Evolutionary conservation across 768 basidiomycete genomes (phyloP).

Genomic region (Tulasnella sp.): DNA sequence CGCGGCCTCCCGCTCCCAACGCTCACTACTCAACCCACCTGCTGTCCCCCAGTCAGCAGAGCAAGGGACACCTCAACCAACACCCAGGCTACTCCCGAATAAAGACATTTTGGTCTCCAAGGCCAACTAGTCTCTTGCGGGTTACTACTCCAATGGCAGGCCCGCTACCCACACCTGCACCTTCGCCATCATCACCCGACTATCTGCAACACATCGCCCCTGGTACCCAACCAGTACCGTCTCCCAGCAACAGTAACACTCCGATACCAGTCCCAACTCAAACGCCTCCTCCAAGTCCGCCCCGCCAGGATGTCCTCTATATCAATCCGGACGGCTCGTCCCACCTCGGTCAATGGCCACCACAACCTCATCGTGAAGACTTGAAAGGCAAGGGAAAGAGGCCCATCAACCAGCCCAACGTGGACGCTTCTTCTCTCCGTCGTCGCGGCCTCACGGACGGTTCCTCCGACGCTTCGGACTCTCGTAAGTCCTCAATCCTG

Average conservation of each 20-base stretch:
- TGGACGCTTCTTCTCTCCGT: constrained; percentile 9
- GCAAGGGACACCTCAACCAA: not conserved
- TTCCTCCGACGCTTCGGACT: constrained; percentile 4
- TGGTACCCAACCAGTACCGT: not conserved
- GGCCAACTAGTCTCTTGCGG: not conserved
- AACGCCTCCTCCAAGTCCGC: not conserved
- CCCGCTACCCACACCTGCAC: not conserved
- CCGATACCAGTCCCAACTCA: constrained; percentile 9
- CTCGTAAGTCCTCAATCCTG: not conserved
- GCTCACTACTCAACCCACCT: not conserved
- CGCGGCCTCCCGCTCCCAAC: not conserved
- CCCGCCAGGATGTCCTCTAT: not conserved
- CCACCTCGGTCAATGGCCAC: not conserved
- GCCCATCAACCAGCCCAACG: not conserved
- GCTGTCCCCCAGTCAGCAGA: not conserved
- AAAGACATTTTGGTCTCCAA: not conserved
- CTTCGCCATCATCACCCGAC: not conserved
- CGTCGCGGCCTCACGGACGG: constrained; percentile 1
- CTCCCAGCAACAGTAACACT: not conserved
- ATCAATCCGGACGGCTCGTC: not conserved
- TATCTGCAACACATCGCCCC: not conserved
- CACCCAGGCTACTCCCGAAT: not conserved
- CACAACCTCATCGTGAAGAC: not conserved
- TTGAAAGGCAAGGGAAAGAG: not conserved
- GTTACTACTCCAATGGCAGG: not conserved